Evolutionary conservation across 2,329 filamentous ascomycete genomes (phyloP).

Genomic region (Ascochyta lentis): DNA sequence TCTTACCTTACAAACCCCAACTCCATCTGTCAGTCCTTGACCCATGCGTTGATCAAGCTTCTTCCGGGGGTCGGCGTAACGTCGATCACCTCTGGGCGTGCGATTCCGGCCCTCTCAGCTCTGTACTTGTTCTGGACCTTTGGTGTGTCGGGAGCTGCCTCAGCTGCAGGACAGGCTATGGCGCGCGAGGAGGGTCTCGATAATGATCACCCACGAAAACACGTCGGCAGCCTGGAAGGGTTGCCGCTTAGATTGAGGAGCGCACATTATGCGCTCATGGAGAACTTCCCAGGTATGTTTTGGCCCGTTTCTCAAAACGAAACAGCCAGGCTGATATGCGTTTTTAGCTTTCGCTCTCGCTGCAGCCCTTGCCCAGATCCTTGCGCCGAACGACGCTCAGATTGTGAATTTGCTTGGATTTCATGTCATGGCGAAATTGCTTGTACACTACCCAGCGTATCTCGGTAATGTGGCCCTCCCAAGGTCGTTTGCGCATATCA

Average conservation of each 20-base stretch:
- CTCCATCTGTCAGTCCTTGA: slow-evolving; percentile 28
- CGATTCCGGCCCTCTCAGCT: slow-evolving; percentile 30
- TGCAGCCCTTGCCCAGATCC: slow-evolving; percentile 29
- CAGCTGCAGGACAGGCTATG: slow-evolving; percentile 33
- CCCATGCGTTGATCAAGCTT: slow-evolving; percentile 30
- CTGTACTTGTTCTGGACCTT: slow-evolving; percentile 35
- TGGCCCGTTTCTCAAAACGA: background rate
- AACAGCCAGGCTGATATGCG: background rate
- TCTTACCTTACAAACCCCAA: slow-evolving; percentile 30
- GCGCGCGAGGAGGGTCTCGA: slow-evolving; percentile 22
- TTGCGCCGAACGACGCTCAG: slow-evolving; percentile 31
- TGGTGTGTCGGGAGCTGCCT: slow-evolving; percentile 28
- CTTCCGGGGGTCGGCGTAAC: slow-evolving; percentile 27
- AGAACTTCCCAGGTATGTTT: slow-evolving; percentile 31
- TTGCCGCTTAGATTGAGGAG: slow-evolving; percentile 30
- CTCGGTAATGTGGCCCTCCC: slow-evolving; percentile 26
- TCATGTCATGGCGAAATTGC: slow-evolving; percentile 31
- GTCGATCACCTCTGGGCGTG: slow-evolving; percentile 28
- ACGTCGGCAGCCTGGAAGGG: slow-evolving; percentile 19
- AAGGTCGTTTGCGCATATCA: slow-evolving; percentile 26
- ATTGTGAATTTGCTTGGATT: slow-evolving; percentile 30
- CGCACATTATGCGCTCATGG: slow-evolving; percentile 32
- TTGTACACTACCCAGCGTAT: slow-evolving; percentile 32
- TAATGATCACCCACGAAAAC: slow-evolving; percentile 28
- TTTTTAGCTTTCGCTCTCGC: slow-evolving; percentile 26